Base-by-base conservation (phyloP, 139 green algal genomes). In the Haematococcus sp. region DNA sequence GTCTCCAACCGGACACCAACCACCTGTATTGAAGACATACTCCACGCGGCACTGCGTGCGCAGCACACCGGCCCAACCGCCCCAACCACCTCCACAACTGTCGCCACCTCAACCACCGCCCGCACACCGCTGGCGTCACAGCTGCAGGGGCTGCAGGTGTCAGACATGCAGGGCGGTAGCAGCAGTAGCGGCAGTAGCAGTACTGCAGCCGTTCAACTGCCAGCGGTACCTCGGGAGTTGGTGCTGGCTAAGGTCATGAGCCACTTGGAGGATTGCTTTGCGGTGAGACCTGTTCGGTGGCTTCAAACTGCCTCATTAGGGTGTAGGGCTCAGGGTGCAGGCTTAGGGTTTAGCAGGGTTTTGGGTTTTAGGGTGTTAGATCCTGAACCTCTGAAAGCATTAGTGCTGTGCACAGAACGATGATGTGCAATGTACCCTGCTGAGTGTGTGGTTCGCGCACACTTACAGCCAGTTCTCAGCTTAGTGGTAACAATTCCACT, bases 1-100 rank as follows among this genome's bases (percentile, higher is more conserved):
- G 82, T 98, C 16, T 75, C 72, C 73, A 98, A 98, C 87, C 31
- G 63, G 19, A 35, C 91, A 31, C 95, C 95, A 27, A 98, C 93
- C 61, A 97, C 90, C 22, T 98, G 95, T 72, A 31, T 98, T 17
- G 73, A 94, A 60, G 78, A 81, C 0, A 58, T 98, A 9, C 43
- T 97, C 1, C 73, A 81, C 46, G 3, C 19, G 31, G 71, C 64
- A 43, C 31, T 28, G 11, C 9, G 2, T 4, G 31, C 54, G 54
- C n/a, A 28, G 11, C 54, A 20, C 4, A 61, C 22, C 15, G n/a
- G n/a, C n/a, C n/a, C n/a, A n/a, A n/a, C n/a, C n/a, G n/a, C n/a
- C n/a, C n/a, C 54, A 11, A 56, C 22, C 44, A 27, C 23, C 64
- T 34, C 60, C 44, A 34, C 44, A 66, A 33, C 32, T 76, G 32